Conservation (phyloP, 2,329 filamentous ascomycete genomes). For the Allantophomopsis cytisporea region DNA sequence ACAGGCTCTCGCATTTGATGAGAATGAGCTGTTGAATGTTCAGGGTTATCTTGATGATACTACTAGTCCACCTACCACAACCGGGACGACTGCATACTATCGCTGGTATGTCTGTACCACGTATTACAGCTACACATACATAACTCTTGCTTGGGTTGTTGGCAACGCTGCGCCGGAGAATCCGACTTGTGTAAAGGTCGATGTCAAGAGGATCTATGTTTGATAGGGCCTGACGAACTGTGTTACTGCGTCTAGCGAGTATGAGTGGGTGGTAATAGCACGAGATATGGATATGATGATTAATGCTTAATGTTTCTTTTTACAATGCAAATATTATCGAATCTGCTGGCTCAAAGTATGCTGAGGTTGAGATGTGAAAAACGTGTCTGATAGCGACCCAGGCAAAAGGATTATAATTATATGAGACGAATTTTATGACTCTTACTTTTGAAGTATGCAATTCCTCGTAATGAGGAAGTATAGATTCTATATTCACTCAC, state of each 20-base stretch:
- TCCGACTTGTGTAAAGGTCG: constrained; percentile 27
- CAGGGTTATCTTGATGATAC: constrained; percentile 24
- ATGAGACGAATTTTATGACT: too few species aligned
- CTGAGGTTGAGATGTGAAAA: too few species aligned
- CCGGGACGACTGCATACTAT: constrained; percentile 11
- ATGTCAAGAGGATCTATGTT: constrained; percentile 21
- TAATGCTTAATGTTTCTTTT: too few species aligned
- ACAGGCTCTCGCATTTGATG: constrained; percentile 24
- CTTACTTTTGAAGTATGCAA: too few species aligned
- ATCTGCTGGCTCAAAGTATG: too few species aligned
- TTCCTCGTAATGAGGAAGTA: too few species aligned
- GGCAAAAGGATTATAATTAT: too few species aligned
- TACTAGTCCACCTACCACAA: constrained; percentile 15
- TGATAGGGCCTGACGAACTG: constrained; percentile 1
- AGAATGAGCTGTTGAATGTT: constrained; percentile 22
- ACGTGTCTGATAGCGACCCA: too few species aligned
- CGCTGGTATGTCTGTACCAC: constrained; percentile 31
- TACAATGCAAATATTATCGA: too few species aligned
- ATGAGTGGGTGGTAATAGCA: too few species aligned
- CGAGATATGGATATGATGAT: too few species aligned
- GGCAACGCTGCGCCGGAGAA: constrained; percentile 26
- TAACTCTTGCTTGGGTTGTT: constrained; percentile 26
- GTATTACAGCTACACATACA: constrained; percentile 24
- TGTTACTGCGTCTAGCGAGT: not conserved
- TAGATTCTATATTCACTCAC: too few species aligned